A percentile compares a stretch with the other conserved stretches of the same genome.
Conservation (phyloP, 208 protist species). For the Spongospora subterranea region DNA sequence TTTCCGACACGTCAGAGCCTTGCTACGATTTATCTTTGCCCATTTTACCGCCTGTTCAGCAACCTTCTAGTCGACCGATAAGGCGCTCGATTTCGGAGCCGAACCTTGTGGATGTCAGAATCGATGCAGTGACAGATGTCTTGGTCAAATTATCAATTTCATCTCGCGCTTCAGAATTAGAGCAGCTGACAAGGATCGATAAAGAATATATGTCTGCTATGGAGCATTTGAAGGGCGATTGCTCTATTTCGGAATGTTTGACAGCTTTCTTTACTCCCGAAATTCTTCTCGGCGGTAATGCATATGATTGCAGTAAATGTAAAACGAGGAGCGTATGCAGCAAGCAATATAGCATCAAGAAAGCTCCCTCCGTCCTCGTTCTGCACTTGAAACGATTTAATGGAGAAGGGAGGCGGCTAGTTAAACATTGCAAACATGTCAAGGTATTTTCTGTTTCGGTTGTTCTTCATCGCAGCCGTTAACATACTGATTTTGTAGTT, state of each 20-base stretch:
- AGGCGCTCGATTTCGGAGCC: not conserved
- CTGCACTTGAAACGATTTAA: constrained; percentile 39
- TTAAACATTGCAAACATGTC: not conserved
- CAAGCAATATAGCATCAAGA: not conserved
- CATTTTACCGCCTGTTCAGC: not conserved
- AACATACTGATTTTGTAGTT: not conserved
- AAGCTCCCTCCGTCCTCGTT: not conserved
- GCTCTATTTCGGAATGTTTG: not conserved
- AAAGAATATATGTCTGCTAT: not conserved
- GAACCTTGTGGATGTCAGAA: not conserved
- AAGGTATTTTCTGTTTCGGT: not conserved
- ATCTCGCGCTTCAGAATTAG: not conserved
- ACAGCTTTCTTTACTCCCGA: constrained; percentile 29
- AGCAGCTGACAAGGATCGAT: not conserved
- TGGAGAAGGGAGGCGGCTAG: not conserved
- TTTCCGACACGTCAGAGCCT: not conserved
- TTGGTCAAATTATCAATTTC: not conserved
- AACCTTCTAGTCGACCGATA: not conserved
- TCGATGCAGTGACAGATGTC: not conserved
- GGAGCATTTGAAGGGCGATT: not conserved
- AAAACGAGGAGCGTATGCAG: not conserved
- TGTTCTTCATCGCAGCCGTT: not conserved
- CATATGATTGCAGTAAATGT: constrained; percentile 29
- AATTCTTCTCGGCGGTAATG: not conserved
- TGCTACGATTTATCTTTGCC: constrained; percentile 26